Percentiles rank a stretch among this genome's conserved stretches.
Conservation (phyloP, 257 asterid genomes). For the Ophiorrhiza pumila region DNA sequence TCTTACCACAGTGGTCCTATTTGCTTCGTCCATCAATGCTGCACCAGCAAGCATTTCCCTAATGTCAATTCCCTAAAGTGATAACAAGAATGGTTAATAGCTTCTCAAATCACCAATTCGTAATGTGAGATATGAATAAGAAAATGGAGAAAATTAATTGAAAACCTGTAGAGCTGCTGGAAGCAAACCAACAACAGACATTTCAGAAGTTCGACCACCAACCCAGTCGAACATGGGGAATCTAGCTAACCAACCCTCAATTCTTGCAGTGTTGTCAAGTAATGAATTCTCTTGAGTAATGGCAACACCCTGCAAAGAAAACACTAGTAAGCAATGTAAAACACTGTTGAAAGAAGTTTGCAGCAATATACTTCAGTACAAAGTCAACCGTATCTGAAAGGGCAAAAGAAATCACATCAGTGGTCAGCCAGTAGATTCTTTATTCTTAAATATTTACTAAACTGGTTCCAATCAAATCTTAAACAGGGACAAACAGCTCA, state of each 20-base stretch:
- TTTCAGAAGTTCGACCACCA: slow-evolving; percentile 97
- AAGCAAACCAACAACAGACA: slow-evolving; percentile 99
- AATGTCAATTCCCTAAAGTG: slow-evolving; percentile 70
- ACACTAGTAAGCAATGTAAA: slow-evolving; percentile 7
- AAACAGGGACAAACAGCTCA: not conserved
- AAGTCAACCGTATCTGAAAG: not conserved
- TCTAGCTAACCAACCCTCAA: slow-evolving; percentile 93
- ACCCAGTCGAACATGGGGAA: slow-evolving; percentile 99
- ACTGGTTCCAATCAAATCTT: not conserved
- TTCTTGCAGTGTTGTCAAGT: slow-evolving; percentile 94
- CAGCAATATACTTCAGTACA: not conserved
- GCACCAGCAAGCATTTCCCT: slow-evolving; percentile 97
- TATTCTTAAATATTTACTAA: not conserved
- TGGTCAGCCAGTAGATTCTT: not conserved
- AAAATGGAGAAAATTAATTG: not conserved
- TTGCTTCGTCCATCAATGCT: slow-evolving; percentile 95
- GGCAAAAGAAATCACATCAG: not conserved
- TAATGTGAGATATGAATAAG: not conserved
- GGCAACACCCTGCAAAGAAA: slow-evolving; percentile 75
- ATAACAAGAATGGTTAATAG: slow-evolving; percentile 10
- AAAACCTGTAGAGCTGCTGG: slow-evolving; percentile 98
- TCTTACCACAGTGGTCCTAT: slow-evolving; percentile 60
- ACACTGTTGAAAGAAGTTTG: not conserved
- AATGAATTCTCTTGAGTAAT: slow-evolving; percentile 95
- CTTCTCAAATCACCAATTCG: not conserved